phyloP scores from a whole-genome alignment of 345 rosid genomes.

The Rhodamnia argentea region DNA sequence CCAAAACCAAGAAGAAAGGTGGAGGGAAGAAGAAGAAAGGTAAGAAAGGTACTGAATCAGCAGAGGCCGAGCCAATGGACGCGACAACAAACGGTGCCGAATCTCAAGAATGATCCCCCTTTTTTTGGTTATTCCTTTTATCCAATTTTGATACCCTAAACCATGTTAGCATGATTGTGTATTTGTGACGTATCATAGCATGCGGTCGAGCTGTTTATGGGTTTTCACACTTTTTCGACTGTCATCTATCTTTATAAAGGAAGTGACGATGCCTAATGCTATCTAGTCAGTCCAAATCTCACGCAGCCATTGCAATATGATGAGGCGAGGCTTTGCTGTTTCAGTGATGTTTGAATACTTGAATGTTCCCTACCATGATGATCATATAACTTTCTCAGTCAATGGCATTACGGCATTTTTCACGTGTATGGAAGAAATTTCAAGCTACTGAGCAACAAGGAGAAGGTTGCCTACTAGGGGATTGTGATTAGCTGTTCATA shows the following conservation, averaged over 20 bases:
- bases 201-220: background rate
- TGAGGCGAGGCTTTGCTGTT: background rate
- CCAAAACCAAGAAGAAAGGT: conserved; percentile 87
- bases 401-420: background rate
- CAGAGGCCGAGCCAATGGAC: conserved; percentile 59
- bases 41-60: conserved; percentile 57
- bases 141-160: conserved; percentile 42
- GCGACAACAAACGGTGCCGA: conserved; percentile 34
- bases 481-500: background rate
- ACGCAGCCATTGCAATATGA: background rate
- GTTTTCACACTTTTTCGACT: background rate
- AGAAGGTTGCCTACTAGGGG: background rate
- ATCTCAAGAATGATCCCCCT: conserved; percentile 18
- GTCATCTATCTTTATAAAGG: background rate
- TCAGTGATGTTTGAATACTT: background rate
- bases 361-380: background rate
- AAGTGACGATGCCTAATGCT: background rate
- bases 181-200: background rate
- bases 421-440: background rate
- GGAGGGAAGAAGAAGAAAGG: conserved; percentile 99
- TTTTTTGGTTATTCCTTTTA: background rate
- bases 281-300: background rate
- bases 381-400: background rate
- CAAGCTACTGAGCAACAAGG: background rate
- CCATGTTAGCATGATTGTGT: background rate